These are phyloP conservation scores for Ceratocystis destructans DNA, from an alignment of 2,329 filamentous ascomycete genomes.

Conservation along the genomic window DNA sequence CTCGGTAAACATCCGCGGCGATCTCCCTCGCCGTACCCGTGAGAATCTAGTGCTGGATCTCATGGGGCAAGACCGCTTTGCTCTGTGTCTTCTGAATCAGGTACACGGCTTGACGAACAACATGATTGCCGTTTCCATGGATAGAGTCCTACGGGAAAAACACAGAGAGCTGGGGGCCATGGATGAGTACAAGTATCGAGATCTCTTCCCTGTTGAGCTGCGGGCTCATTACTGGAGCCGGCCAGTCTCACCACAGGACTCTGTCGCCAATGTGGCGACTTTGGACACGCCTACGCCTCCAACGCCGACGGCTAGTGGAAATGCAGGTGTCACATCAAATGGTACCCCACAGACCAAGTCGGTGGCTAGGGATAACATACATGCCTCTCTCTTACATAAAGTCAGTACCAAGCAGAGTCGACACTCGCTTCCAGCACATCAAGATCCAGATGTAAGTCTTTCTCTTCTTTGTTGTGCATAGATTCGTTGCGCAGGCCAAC, in stretches of 20 bases:
- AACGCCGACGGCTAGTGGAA: background rate
- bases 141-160: slow-evolving; percentile 1
- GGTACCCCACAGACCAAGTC: background rate
- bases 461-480: background rate
- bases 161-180: background rate
- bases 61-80: slow-evolving; percentile 5
- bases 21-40: slow-evolving; percentile 14
- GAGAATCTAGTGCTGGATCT: slow-evolving; percentile 13
- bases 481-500: background rate
- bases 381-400: background rate
- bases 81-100: slow-evolving; percentile 2
- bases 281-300: background rate
- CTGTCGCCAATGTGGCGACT: background rate
- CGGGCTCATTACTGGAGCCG: background rate
- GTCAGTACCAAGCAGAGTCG: background rate
- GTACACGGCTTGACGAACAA: slow-evolving; percentile 4
- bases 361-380: background rate
- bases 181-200: background rate
- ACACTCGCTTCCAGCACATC: background rate
- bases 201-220: background rate
- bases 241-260: background rate
- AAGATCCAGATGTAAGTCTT: slow-evolving; percentile 5
- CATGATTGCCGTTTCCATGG: slow-evolving; percentile 3
- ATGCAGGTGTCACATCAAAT: background rate
- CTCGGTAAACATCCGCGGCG: slow-evolving; percentile 10